phyloP scores from a whole-genome alignment of 2,329 filamentous ascomycete genomes.

The Botryotinia globosa region DNA sequence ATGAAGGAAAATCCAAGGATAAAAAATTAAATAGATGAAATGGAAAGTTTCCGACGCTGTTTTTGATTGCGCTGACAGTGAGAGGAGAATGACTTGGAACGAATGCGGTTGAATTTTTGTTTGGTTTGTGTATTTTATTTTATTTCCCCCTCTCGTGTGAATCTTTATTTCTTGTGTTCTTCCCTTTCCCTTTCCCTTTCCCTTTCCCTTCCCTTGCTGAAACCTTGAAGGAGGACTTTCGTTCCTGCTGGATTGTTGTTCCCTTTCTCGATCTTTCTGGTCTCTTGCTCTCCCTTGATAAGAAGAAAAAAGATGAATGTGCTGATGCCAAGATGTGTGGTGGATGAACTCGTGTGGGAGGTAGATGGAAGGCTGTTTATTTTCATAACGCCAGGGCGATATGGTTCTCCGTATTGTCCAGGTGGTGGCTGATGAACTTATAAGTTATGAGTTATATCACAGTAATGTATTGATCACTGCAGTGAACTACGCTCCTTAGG shows the following conservation, averaged over 20 bases:
- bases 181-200: too few species aligned
- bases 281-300: background rate
- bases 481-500: too few species aligned
- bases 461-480: background rate
- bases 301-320: conserved; percentile 16
- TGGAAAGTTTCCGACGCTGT: background rate
- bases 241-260: background rate
- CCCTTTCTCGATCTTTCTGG: background rate
- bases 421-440: background rate
- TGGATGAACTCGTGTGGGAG: background rate
- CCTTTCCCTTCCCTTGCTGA: background rate
- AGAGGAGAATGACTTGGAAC: background rate
- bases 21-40: background rate
- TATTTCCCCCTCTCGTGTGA: background rate
- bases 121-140: conserved; percentile 1
- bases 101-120: background rate
- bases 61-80: conserved; percentile 4
- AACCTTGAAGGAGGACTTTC: background rate
- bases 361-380: background rate
- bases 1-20: background rate
- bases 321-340: background rate
- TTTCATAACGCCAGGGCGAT: background rate
- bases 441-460: too few species aligned
- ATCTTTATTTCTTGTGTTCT: background rate
- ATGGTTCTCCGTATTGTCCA: background rate